These are phyloP conservation scores for Trichoderma citrinoviride DNA, from an alignment of 2,329 filamentous ascomycete genomes.

Conservation along the genomic window DNA sequence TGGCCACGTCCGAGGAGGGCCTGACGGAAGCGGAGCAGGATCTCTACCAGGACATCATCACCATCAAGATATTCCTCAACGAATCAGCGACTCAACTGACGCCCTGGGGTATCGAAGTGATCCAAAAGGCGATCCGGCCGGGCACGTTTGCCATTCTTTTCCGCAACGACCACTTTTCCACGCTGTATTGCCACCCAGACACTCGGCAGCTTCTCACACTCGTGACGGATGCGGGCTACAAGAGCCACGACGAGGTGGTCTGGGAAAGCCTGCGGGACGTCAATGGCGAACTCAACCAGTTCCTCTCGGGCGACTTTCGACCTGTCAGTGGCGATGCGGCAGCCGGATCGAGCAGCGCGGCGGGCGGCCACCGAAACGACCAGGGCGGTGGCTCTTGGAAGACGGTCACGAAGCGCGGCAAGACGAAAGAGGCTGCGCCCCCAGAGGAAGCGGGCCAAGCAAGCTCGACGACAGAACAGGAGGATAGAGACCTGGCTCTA, in stretches of 20 bases:
- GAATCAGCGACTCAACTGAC: slow-evolving; percentile 86
- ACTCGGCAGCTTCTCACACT: slow-evolving; percentile 74
- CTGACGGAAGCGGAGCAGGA: slow-evolving; percentile 72
- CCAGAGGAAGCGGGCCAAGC: slow-evolving; percentile 30
- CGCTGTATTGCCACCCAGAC: slow-evolving; percentile 82
- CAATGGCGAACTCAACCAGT: slow-evolving; percentile 76
- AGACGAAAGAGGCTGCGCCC: slow-evolving; percentile 28
- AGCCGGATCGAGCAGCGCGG: slow-evolving; percentile 24
- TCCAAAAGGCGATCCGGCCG: slow-evolving; percentile 66
- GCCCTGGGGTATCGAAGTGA: slow-evolving; percentile 70
- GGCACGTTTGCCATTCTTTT: slow-evolving; percentile 89
- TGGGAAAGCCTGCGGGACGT: slow-evolving; percentile 94
- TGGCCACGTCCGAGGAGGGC: slow-evolving; percentile 47
- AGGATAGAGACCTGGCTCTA: slow-evolving; percentile 84
- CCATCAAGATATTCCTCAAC: slow-evolving; percentile 79
- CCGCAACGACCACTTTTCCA: slow-evolving; percentile 96
- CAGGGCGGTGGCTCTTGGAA: slow-evolving; percentile 51
- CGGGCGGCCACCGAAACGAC: slow-evolving; percentile 21
- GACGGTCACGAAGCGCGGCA: slow-evolving; percentile 46
- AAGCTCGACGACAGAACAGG: slow-evolving; percentile 57
- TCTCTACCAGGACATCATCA: slow-evolving; percentile 76
- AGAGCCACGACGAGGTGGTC: slow-evolving; percentile 82
- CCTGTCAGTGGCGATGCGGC: slow-evolving; percentile 61
- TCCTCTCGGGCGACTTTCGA: slow-evolving; percentile 87
- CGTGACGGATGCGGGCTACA: slow-evolving; percentile 91